A percentile compares a stretch with the other conserved stretches of the same genome.
Evolutionary conservation across 331 rosid genomes (phyloP).

Genomic region (Malus hybrid): DNA sequence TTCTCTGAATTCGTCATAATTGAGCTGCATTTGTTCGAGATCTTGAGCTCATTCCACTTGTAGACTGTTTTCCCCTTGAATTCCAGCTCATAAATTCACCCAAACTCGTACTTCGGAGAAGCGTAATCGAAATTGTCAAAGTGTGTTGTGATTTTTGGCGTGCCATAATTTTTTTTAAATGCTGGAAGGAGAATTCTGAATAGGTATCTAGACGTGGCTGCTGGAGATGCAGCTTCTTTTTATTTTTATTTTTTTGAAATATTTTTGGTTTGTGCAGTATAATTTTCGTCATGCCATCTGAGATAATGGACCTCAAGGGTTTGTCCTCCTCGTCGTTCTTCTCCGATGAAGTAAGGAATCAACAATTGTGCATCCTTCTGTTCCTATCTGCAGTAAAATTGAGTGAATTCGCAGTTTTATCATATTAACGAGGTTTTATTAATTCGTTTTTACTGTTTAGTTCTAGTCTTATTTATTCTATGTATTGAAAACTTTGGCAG

Average conservation of each 20-base stretch:
- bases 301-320: constrained; percentile 41
- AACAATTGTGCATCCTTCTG: not conserved
- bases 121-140: not conserved
- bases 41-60: constrained; percentile 29
- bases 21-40: constrained; percentile 20
- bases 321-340: constrained; percentile 43
- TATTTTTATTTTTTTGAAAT: not conserved
- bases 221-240: constrained; percentile 15
- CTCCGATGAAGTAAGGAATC: constrained; percentile 52
- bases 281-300: constrained; percentile 55
- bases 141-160: not conserved
- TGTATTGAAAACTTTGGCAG: constrained; percentile 26
- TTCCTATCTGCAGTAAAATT: too few relatives aligned
- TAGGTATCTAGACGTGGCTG: constrained; percentile 12
- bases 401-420: not conserved
- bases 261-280: constrained; percentile 15
- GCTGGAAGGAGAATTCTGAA: constrained; percentile 21
- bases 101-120: not conserved
- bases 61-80: not conserved
- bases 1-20: constrained; percentile 12
- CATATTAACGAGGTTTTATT: not conserved
- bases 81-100: not conserved
- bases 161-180: not conserved
- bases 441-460: not conserved
- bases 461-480: constrained; percentile 11